Conservation (phyloP, 2,329 filamentous ascomycete genomes). For the Stemphylium lycopersici region DNA sequence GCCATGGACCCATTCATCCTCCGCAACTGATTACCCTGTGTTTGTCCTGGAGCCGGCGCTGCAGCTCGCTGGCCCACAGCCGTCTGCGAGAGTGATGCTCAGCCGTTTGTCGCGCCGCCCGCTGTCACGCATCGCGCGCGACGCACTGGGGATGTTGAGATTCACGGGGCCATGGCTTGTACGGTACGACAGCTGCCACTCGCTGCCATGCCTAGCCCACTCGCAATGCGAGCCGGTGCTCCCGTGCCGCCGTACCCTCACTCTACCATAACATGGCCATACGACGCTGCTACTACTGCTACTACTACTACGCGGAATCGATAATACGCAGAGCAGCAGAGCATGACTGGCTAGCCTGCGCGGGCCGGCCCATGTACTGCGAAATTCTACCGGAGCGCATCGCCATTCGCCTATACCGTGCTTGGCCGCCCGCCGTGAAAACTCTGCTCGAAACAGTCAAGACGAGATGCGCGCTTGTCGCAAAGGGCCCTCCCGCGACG, state of each 20-base stretch:
- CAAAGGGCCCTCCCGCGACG: constrained; percentile 8
- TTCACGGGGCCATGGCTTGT: constrained; percentile 6
- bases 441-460: constrained; percentile 34
- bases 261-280: too few relatives aligned
- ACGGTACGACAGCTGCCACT: constrained; percentile 30
- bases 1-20: constrained; percentile 22
- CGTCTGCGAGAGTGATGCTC: constrained; percentile 26
- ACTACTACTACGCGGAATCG: constrained; percentile 20
- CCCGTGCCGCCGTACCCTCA: constrained; percentile 25
- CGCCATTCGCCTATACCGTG: constrained; percentile 28
- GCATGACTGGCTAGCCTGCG: constrained; percentile 31
- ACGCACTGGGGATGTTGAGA: background rate
- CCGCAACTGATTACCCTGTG: constrained; percentile 17
- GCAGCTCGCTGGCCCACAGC: constrained; percentile 12
- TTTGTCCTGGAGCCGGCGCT: constrained; percentile 24
- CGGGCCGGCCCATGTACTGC: constrained; percentile 41
- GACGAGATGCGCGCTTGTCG: constrained; percentile 17
- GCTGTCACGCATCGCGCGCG: constrained; percentile 19
- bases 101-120: constrained; percentile 24
- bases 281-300: background rate
- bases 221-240: constrained; percentile 15
- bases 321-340: constrained; percentile 21
- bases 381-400: constrained; percentile 26
- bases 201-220: background rate
- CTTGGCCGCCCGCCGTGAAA: constrained; percentile 23